A percentile compares a stretch with the other conserved stretches of the same genome.
phyloP scores from a whole-genome alignment of 257 asterid species.

The Przewalskia tangutica region DNA sequence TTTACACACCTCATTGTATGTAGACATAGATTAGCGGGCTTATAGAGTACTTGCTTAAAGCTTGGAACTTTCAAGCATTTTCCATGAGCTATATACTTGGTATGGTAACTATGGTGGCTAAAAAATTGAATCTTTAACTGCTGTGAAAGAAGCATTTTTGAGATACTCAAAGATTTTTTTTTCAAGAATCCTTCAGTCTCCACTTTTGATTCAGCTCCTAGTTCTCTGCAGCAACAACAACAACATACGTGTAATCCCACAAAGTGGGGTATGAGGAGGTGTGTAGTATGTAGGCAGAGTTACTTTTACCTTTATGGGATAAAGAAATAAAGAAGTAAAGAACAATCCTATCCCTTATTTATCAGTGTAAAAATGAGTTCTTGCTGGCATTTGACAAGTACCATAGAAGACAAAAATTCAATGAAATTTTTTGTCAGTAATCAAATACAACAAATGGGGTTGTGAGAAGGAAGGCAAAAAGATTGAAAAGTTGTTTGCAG shows the following conservation, averaged over 20 bases:
- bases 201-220: not conserved
- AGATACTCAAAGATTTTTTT: not conserved
- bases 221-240: not conserved
- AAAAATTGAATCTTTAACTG: slow-evolving; percentile 3
- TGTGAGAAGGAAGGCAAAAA: not conserved
- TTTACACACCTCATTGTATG: not conserved
- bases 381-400: not conserved
- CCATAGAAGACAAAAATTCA: not conserved
- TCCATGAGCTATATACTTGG: not conserved
- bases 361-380: not conserved
- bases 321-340: not conserved
- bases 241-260: no score
- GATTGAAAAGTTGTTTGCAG: not conserved
- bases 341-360: not conserved
- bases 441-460: not conserved
- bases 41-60: not conserved
- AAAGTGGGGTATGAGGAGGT: no score
- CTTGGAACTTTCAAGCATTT: not conserved
- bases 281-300: no score
- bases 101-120: not conserved
- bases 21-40: not conserved
- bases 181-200: not conserved
- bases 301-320: no score
- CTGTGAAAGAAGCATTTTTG: not conserved
- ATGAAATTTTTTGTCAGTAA: not conserved